A percentile compares a stretch with the other conserved stretches of the same genome.
phyloP scores from a whole-genome alignment of 805 yeast genomes.

The Kazachstania africana region DNA sequence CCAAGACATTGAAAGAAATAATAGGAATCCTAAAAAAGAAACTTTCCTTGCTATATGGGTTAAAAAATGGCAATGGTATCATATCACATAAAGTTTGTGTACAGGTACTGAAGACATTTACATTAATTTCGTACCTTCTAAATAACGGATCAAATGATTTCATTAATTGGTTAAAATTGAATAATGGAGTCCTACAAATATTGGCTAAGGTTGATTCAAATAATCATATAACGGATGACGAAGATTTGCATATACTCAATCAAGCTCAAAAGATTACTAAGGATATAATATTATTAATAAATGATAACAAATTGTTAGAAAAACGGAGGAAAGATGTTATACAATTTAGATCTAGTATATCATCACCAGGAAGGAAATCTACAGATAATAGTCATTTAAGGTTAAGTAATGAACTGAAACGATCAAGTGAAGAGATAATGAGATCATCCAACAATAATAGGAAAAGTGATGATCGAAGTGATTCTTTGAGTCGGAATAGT shows the following conservation, averaged over 20 bases:
- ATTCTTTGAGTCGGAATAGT: neutral
- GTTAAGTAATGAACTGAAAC: neutral
- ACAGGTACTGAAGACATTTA: constrained; percentile 37
- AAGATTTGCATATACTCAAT: constrained; percentile 18
- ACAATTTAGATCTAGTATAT: constrained; percentile 24
- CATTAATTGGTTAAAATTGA: constrained; percentile 34
- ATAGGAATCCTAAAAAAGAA: constrained; percentile 31
- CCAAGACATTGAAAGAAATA: constrained; percentile 31
- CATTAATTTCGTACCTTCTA: constrained; percentile 39
- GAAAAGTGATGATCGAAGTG: no score
- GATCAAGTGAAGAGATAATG: no score
- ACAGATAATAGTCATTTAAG: constrained; percentile 24
- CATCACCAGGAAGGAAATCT: constrained; percentile 25
- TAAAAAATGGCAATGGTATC: constrained; percentile 2
- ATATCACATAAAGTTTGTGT: constrained; percentile 26
- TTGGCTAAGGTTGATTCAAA: constrained; percentile 24
- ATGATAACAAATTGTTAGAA: constrained; percentile 18
- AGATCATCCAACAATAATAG: no score
- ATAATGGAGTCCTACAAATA: constrained; percentile 19
- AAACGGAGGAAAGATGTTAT: constrained; percentile 18
- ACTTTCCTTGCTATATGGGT: constrained; percentile 17
- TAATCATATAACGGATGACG: no score
- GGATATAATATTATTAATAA: constrained; percentile 27
- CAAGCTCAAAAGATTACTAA: constrained; percentile 31
- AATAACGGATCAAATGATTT: constrained; percentile 45